These are phyloP conservation scores for Isabelozyma heimii DNA, from an alignment of 805 yeast species.

Conservation along the genomic window DNA sequence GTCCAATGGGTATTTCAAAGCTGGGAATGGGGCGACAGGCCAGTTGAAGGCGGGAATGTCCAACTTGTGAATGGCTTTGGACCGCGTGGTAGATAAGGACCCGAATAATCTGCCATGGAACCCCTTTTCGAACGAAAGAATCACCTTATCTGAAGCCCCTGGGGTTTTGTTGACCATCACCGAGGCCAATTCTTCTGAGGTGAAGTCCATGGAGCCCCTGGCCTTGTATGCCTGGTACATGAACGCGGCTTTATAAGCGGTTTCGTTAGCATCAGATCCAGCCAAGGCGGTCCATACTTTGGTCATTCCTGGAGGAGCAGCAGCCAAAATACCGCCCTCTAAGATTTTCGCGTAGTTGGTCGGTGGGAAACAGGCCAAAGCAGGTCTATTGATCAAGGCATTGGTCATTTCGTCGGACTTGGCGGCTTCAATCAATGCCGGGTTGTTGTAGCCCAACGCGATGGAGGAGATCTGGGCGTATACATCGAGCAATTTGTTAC, in stretches of 20 bases:
- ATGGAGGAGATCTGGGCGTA: slow-evolving; percentile 44
- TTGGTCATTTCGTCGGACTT: slow-evolving; percentile 39
- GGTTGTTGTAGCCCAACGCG: slow-evolving; percentile 44
- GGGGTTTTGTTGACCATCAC: slow-evolving; percentile 52
- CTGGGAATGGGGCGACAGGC: slow-evolving; percentile 53
- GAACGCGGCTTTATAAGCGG: slow-evolving; percentile 70
- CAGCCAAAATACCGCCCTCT: slow-evolving; percentile 51
- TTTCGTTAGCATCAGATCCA: slow-evolving; percentile 70
- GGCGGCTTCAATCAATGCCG: slow-evolving; percentile 35
- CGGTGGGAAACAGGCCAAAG: slow-evolving; percentile 46
- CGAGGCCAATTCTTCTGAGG: slow-evolving; percentile 43
- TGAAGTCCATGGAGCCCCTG: slow-evolving; percentile 47
- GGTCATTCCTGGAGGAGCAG: slow-evolving; percentile 62
- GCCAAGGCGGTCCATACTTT: slow-evolving; percentile 64
- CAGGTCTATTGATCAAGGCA: slow-evolving; percentile 42
- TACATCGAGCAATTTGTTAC: slow-evolving; percentile 39
- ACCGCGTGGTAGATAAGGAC: slow-evolving; percentile 53
- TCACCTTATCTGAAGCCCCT: slow-evolving; percentile 52
- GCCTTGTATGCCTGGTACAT: slow-evolving; percentile 58
- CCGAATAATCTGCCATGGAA: slow-evolving; percentile 61
- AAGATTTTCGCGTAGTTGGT: slow-evolving; percentile 51
- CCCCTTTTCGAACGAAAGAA: slow-evolving; percentile 51
- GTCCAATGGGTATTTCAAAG: slow-evolving; percentile 38
- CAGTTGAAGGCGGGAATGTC: slow-evolving; percentile 60
- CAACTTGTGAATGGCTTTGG: slow-evolving; percentile 56